phyloP scores from a whole-genome alignment of 2,329 filamentous ascomycete species.

The Furcasterigmium furcatum region DNA sequence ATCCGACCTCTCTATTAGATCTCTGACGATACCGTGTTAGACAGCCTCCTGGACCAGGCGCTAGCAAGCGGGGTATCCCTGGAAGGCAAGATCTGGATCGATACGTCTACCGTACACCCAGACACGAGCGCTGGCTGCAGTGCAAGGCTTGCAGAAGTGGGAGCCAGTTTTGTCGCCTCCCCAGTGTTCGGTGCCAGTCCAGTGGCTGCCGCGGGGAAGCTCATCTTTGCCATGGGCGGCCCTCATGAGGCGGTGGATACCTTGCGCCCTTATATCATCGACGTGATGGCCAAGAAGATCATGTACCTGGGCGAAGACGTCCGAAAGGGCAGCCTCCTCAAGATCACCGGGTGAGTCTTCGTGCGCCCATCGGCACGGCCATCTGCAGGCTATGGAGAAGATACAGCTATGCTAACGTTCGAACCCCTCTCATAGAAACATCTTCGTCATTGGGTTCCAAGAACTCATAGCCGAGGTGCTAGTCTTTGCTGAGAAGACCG shows the following conservation, averaged over 20 bases:
- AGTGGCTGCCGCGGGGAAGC: constrained; percentile 35
- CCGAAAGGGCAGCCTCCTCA: constrained; percentile 33
- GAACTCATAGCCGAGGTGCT: constrained; percentile 24
- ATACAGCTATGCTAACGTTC: neutral
- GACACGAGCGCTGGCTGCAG: constrained; percentile 20
- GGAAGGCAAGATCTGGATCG: constrained; percentile 15
- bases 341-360: constrained; percentile 31
- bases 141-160: constrained; percentile 4
- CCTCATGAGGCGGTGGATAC: constrained; percentile 23
- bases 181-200: constrained; percentile 38
- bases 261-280: constrained; percentile 33
- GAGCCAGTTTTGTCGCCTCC: constrained; percentile 25
- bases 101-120: constrained; percentile 22
- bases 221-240: constrained; percentile 37
- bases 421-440: constrained; percentile 23
- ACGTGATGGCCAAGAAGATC: constrained; percentile 33
- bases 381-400: neutral
- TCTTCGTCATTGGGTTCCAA: constrained; percentile 18
- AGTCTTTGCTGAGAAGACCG: constrained; percentile 24
- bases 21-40: constrained; percentile 6
- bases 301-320: constrained; percentile 38
- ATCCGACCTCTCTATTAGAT: constrained; percentile 1
- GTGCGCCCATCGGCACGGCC: no score
- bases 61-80: constrained; percentile 1
- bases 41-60: constrained; percentile 5